A percentile compares a stretch with the other conserved stretches of the same genome.
Conservation (phyloP, 1,139 yeast genomes). For the Suhomyces guaymorum region DNA sequence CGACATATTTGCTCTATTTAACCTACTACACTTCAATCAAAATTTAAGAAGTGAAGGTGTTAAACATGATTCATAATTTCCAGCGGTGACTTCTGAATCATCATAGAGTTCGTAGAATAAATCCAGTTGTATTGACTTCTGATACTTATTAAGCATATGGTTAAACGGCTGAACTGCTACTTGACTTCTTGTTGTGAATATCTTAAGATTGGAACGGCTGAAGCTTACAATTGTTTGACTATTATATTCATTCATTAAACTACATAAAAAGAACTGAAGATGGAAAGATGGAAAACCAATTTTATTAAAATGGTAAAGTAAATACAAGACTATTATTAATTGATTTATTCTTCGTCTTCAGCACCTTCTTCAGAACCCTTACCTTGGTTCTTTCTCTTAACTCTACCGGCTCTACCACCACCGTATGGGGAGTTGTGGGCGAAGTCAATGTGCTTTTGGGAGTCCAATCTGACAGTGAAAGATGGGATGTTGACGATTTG, state of each 20-base stretch:
- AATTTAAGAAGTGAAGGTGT: no score
- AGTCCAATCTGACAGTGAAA: slow-evolving; percentile 99
- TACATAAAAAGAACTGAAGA: slow-evolving; percentile 15
- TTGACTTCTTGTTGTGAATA: no score
- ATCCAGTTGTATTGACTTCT: no score
- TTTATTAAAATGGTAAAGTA: slow-evolving; percentile 11
- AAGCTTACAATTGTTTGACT: no score
- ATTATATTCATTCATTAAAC: slow-evolving; percentile 7
- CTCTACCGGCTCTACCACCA: slow-evolving; percentile 99
- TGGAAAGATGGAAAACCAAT: slow-evolving; percentile 15
- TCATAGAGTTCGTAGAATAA: no score
- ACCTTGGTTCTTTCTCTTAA: slow-evolving; percentile 93
- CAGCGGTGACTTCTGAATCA: no score
- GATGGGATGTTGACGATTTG: slow-evolving; percentile 99
- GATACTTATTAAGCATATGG: no score
- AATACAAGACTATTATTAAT: slow-evolving; percentile 17
- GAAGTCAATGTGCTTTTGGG: slow-evolving; percentile 99
- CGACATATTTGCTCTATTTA: no score
- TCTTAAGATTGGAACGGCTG: no score
- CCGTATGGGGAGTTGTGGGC: slow-evolving; percentile 99
- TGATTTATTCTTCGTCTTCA: slow-evolving; percentile 63
- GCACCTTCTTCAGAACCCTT: slow-evolving; percentile 68
- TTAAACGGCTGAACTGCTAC: no score
- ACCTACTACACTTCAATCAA: no score
- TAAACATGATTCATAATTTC: no score